phyloP scores from a whole-genome alignment of 2,329 filamentous ascomycete species.

The Xylariales sp. region DNA sequence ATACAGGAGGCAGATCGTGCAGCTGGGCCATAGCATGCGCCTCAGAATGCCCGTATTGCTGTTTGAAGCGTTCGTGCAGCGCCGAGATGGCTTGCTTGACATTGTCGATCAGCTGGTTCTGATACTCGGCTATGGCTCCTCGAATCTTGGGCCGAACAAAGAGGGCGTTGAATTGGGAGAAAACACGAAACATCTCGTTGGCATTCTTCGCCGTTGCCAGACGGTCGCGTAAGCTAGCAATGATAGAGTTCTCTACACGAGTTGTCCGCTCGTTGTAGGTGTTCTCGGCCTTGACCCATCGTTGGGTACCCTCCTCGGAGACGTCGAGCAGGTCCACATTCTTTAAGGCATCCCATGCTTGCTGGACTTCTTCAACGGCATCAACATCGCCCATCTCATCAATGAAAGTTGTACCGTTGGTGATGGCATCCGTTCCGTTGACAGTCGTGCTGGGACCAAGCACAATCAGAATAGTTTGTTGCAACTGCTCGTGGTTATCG shows the following conservation, averaged over 20 bases:
- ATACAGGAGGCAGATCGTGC: constrained; percentile 90
- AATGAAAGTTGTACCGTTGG: constrained; percentile 65
- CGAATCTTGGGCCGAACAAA: constrained; percentile 99
- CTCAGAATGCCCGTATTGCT: constrained; percentile 97
- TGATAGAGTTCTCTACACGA: constrained; percentile 97
- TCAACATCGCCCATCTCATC: constrained; percentile 97
- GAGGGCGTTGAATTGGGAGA: constrained; percentile 98
- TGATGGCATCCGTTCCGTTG: constrained; percentile 45
- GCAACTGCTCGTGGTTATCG: constrained; percentile 95
- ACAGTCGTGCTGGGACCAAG: constrained; percentile 69
- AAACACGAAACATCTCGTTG: constrained; percentile 99
- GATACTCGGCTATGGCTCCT: constrained; percentile 95
- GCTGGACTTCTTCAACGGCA: constrained; percentile 90
- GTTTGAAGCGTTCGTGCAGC: constrained; percentile 95
- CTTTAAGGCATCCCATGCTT: constrained; percentile 90
- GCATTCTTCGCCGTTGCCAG: constrained; percentile 94
- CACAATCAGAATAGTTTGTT: constrained; percentile 95
- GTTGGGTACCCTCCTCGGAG: constrained; percentile 79
- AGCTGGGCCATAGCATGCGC: constrained; percentile 97
- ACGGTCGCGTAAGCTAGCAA: constrained; percentile 85
- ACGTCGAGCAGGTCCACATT: constrained; percentile 96
- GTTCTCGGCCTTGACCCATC: constrained; percentile 91
- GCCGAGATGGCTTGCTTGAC: constrained; percentile 94
- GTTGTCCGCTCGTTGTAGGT: constrained; percentile 97
- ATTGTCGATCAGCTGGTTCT: constrained; percentile 95